Evolutionary conservation across 2,329 filamentous ascomycete genomes (phyloP), one percentile per base, ranked within the genome.

Genomic region (Ophiostoma ulmi): DNA sequence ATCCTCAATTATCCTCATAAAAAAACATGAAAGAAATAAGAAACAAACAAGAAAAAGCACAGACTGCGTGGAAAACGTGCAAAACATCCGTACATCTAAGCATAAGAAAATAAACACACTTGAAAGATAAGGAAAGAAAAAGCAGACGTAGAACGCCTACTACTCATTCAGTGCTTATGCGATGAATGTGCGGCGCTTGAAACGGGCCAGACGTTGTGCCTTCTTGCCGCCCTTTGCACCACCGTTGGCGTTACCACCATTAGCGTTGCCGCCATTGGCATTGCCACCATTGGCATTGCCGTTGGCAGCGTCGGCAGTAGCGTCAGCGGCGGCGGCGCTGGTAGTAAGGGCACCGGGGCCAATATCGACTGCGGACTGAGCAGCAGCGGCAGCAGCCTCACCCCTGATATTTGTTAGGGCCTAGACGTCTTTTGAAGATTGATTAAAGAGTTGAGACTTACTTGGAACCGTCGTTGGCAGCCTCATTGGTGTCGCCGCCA

Each of bases 401-500:
- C 75, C 75, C 72, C 75, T 75, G 36, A 66, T 14, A 36, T 35
- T 64, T 17, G 58, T 61, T 61, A 61, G 55, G 8, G 36, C 13
- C 13, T 61, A 31, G 22, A 31, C 10, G 6, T 39, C 11, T 39
- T 39, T 39, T 3, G 1, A 39, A 39, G 11, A 1, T 13, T 11
- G 7, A 7, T 31, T 10, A 35, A 61, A 35, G 26, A 13, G 17
- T 3, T 4, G 22, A 31, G 13, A 61, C 55, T 35, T 31, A 61
- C 55, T 39, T 64, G 61, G 61, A 36, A 38, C 63, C 63, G 14
- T 39, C 35, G 73, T 75, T 77, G 36, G 75, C 75, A 69, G 76
- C 76, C 6, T 74, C 74, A 70, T 78, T 78, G 61, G 72, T 73
- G 17, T 72, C 72, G 7, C 74, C 72, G 26, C 73, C 76, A 52